These are phyloP conservation scores for Diophrys appendiculata DNA, from an alignment of 73 alveolate species.

Conservation along the genomic window DNA sequence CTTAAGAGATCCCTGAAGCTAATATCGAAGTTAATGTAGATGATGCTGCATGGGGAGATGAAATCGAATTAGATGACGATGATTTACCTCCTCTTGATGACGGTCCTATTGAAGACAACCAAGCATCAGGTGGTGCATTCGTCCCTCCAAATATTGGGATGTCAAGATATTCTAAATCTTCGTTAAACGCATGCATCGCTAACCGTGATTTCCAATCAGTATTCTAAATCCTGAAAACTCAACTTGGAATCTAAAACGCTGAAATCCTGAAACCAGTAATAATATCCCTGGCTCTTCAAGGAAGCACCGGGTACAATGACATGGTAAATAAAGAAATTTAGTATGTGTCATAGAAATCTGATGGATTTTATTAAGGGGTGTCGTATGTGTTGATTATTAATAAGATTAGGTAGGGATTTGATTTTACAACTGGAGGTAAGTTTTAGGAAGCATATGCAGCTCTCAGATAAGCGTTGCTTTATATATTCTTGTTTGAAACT, in stretches of 20 bases:
- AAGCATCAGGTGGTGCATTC: slow-evolving; percentile 12
- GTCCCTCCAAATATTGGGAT: slow-evolving; percentile 44
- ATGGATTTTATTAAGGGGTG: background rate
- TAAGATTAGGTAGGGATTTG: background rate
- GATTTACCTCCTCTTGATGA: background rate
- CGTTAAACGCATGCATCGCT: slow-evolving; percentile 15
- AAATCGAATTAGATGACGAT: slow-evolving; percentile 28
- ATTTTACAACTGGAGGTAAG: background rate
- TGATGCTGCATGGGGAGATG: slow-evolving; percentile 46
- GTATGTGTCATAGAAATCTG: background rate
- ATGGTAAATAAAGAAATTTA: background rate
- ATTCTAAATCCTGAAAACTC: slow-evolving; percentile 16
- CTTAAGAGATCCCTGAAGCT: background rate
- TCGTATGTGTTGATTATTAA: background rate
- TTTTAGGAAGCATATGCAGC: background rate
- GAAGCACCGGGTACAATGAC: slow-evolving; percentile 13
- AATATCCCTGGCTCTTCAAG: slow-evolving; percentile 7
- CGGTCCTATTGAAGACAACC: background rate
- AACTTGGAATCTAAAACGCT: slow-evolving; percentile 22
- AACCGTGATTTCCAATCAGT: slow-evolving; percentile 32
- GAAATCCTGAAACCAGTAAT: slow-evolving; percentile 15
- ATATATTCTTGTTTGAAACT: slow-evolving; percentile 27
- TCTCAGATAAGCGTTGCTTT: background rate
- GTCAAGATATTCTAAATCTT: background rate
- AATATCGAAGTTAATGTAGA: slow-evolving; percentile 7